Conservation (phyloP, 208 protist genomes). For the Acanthamoeba healyi region DNA sequence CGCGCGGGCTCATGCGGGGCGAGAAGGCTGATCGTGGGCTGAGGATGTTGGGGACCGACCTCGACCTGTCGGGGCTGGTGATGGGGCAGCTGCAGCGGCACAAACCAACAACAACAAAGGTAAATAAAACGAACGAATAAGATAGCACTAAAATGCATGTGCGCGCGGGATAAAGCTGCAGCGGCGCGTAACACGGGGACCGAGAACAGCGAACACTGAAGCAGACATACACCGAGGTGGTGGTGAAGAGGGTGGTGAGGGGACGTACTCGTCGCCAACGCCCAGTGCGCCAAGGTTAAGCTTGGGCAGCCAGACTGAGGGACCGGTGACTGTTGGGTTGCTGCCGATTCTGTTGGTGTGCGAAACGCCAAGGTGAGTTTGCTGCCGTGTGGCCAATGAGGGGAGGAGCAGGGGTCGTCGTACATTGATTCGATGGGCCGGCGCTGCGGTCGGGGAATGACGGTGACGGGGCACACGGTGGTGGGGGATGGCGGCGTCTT, state of each 20-base stretch:
- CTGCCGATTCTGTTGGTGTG: neutral
- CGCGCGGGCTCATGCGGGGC: slow-evolving; percentile 51
- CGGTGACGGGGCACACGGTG: slow-evolving; percentile 25
- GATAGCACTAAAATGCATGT: neutral
- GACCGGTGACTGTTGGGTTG: neutral
- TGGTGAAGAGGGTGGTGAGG: neutral
- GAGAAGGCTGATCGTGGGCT: slow-evolving; percentile 66
- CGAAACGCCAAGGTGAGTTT: too few species aligned
- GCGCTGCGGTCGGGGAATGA: slow-evolving; percentile 35
- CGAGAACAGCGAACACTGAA: too few species aligned
- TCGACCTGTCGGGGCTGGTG: slow-evolving; percentile 35
- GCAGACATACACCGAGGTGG: too few species aligned
- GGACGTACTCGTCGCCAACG: slow-evolving; percentile 27
- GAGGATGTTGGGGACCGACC: slow-evolving; percentile 60
- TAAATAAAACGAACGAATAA: neutral
- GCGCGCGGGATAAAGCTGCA: too few species aligned
- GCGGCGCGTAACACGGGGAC: too few species aligned
- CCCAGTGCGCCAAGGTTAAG: slow-evolving; percentile 53
- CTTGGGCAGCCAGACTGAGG: slow-evolving; percentile 52
- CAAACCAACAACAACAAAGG: neutral
- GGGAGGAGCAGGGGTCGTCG: neutral
- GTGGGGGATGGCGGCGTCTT: slow-evolving; percentile 31
- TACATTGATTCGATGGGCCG: slow-evolving; percentile 20
- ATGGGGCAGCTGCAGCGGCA: neutral
- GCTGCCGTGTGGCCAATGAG: neutral